Conservation (phyloP, 78 protist species). For the Tieghemostelium lacteum region DNA sequence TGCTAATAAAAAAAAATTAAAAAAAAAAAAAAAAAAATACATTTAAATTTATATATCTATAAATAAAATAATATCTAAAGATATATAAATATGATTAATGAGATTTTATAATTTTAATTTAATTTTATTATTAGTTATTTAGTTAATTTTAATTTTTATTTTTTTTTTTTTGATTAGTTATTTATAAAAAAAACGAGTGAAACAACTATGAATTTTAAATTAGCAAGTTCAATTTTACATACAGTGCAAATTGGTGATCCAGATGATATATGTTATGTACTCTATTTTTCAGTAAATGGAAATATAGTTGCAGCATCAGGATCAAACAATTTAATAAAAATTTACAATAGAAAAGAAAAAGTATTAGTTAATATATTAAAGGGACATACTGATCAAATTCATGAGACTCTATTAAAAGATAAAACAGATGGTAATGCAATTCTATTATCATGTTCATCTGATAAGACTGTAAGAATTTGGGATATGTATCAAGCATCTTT, state of each 20-base stretch:
- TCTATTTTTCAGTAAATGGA: conserved; percentile 6
- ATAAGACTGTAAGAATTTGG: conserved; percentile 31
- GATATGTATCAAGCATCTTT: conserved; percentile 10
- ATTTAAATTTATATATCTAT: too few relatives aligned
- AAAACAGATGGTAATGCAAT: neutral
- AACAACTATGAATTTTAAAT: neutral
- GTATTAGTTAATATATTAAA: conserved; percentile 1
- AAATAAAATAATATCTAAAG: too few relatives aligned
- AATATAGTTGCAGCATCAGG: conserved; percentile 50
- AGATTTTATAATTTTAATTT: too few relatives aligned
- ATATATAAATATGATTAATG: too few relatives aligned
- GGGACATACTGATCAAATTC: conserved; percentile 50
- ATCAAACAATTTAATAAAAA: conserved; percentile 47
- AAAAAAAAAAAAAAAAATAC: too few relatives aligned
- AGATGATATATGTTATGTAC: conserved; percentile 23
- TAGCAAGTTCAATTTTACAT: conserved; percentile 8
- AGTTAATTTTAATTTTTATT: too few relatives aligned
- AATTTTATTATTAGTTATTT: too few relatives aligned
- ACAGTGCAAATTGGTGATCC: neutral
- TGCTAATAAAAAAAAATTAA: too few relatives aligned
- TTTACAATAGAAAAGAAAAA: conserved; percentile 34
- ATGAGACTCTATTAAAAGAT: too few relatives aligned
- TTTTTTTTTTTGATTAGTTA: too few relatives aligned
- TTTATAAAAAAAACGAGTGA: neutral
- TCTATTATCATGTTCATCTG: conserved; percentile 58